A percentile compares a stretch with the other conserved stretches of the same genome.
Conservation (phyloP, 306 rosid species). For the Trichosanthes cucumerina region DNA sequence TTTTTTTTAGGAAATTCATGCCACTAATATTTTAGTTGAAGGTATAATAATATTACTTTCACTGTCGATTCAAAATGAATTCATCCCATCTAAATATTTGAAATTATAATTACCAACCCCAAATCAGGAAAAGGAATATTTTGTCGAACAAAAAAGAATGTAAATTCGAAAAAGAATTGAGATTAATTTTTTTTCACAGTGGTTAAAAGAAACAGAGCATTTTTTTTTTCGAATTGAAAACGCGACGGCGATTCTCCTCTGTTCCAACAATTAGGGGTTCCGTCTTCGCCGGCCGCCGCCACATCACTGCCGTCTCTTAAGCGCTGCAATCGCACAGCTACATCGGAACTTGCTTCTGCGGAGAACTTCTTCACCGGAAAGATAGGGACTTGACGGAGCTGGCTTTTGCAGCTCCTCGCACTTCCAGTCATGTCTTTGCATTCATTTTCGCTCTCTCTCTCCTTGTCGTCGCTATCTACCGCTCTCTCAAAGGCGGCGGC, state of each 20-base stretch:
- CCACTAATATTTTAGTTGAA: no score
- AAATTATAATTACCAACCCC: no score
- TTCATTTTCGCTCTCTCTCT: slow-evolving; percentile 54
- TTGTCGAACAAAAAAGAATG: no score
- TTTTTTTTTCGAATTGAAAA: not conserved
- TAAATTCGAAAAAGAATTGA: not conserved
- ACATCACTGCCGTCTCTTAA: slow-evolving; percentile 11
- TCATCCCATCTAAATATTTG: no score
- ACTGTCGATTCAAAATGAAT: no score
- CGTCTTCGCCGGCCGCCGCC: not conserved
- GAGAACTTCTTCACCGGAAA: slow-evolving; percentile 1
- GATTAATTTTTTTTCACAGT: not conserved
- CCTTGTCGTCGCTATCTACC: slow-evolving; percentile 34
- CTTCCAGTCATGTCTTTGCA: slow-evolving; percentile 38
- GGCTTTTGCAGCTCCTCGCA: slow-evolving; percentile 47
- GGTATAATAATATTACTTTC: no score
- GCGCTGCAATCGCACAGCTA: slow-evolving; percentile 10
- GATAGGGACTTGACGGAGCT: slow-evolving; percentile 23
- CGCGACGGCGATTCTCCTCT: slow-evolving; percentile 35
- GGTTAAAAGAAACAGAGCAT: not conserved
- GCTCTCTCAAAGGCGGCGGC: slow-evolving; percentile 38
- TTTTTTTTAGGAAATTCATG: no score
- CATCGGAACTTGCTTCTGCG: slow-evolving; percentile 13
- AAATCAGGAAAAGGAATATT: no score
- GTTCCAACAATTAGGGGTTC: slow-evolving; percentile 23